Evolutionary conservation across 2,329 filamentous ascomycete species (phyloP).

Genomic region (Coniochaeta pulveracea): DNA sequence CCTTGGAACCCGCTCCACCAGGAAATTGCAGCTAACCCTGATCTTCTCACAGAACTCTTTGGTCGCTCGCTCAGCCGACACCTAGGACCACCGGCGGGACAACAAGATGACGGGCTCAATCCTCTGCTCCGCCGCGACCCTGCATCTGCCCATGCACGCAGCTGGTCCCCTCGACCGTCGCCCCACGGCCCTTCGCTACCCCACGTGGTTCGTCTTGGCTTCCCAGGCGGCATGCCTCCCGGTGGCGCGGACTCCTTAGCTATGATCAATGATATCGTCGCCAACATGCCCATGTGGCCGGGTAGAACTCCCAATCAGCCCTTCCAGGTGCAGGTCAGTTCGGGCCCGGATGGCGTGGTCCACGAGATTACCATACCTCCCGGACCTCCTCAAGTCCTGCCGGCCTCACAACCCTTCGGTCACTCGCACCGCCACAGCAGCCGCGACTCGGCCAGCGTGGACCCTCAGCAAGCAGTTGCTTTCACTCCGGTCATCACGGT

Average conservation of each 20-base stretch:
- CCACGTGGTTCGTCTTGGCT: slow-evolving; percentile 40
- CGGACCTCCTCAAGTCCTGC: slow-evolving; percentile 15
- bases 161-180: slow-evolving; percentile 34
- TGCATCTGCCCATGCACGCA: slow-evolving; percentile 28
- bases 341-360: slow-evolving; percentile 34
- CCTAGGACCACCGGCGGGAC: slow-evolving; percentile 24
- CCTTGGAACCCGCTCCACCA: too few relatives aligned
- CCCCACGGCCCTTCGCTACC: too few relatives aligned
- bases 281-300: slow-evolving; percentile 35
- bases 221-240: slow-evolving; percentile 29
- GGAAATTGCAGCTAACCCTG: too few relatives aligned
- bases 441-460: slow-evolving; percentile 34
- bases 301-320: slow-evolving; percentile 24
- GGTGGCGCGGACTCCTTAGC: slow-evolving; percentile 35
- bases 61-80: slow-evolving; percentile 37
- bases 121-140: slow-evolving; percentile 64
- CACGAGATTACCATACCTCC: slow-evolving; percentile 37
- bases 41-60: too few relatives aligned
- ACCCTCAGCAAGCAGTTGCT: slow-evolving; percentile 62
- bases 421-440: slow-evolving; percentile 1
- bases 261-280: slow-evolving; percentile 44
- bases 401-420: too few relatives aligned
- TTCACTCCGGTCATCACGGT: slow-evolving; percentile 65
- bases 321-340: slow-evolving; percentile 49
- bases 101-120: slow-evolving; percentile 72